Evolutionary conservation across 495 filamentous ascomycete species (phyloP), one percentile per base, ranked within the genome.

Genomic region (Filosporella fistucella): DNA sequence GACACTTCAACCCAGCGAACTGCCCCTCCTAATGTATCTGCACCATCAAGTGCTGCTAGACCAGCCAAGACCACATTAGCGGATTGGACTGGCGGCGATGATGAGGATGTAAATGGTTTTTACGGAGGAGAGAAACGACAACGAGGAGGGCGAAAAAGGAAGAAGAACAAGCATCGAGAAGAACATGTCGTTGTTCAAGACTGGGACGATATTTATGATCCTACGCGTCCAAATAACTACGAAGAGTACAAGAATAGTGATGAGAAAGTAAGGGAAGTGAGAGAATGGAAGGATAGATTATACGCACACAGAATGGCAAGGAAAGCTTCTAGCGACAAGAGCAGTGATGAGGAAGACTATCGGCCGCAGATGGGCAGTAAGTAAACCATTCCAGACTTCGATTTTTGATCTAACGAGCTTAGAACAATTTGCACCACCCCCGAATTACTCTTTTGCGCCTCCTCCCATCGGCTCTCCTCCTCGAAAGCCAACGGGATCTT

Each of bases 171-270:
- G 73, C 80, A 81, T 54, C 70, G 73, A 29, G 82, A 86, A 20
- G 70, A 78, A 30, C 63, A 75, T 6, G 75, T 68, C 33, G 56
- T 72, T 29, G 69, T 80, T 41, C 86, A 86, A 33, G 82, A 95
- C 59, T 96, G 91, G 91, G 88, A 95, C 59, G 91, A 95, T 61
- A 81, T 91, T 35, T 97, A 96, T 57, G 91, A 96, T 57, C 86
- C 89, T 0, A 74, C 84, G 2, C 67, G 85, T 17, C 91, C 91
- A 1, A 96, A 89, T 32, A 88, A 80, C 45, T 90, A 91, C 48
- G 82, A 89, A 37, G 86, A 95, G 62, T 96, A 95, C 59, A 78
- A 86, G 37, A 71, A 82, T 29, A 91, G 89, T 51, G 90, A 95
- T 24, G 91, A 96, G 63, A 84, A 85, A 54, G 77, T 90, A 33